phyloP scores from a whole-genome alignment of 495 filamentous ascomycete species.

The Terfezia boudieri region DNA sequence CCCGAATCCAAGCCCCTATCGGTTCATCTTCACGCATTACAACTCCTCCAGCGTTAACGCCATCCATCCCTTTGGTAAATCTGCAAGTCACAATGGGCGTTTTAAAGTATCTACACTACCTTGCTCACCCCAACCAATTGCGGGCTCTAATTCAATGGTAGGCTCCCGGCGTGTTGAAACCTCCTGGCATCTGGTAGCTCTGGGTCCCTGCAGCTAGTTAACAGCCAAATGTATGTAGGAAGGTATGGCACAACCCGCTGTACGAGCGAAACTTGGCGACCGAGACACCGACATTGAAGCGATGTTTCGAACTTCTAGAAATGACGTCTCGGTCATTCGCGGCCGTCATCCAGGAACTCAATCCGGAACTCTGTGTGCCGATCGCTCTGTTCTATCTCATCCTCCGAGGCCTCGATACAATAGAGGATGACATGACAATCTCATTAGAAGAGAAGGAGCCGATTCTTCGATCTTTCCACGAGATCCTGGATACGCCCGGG shows the following conservation, averaged over 20 bases:
- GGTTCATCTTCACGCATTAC: background rate
- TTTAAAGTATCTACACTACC: conserved; percentile 46
- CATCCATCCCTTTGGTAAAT: no score
- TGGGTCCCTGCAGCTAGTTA: background rate
- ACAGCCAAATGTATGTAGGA: conserved; percentile 32
- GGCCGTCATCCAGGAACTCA: conserved; percentile 82
- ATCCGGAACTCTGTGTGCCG: conserved; percentile 77
- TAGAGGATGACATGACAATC: conserved; percentile 97
- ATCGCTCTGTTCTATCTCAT: conserved; percentile 85
- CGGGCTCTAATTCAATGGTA: conserved; percentile 87
- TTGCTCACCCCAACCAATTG: conserved; percentile 55
- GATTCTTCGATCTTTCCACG: conserved; percentile 57
- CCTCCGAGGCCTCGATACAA: conserved; percentile 77
- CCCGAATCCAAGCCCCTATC: background rate
- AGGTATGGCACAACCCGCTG: conserved; percentile 84
- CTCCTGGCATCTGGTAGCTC: background rate
- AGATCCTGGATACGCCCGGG: conserved; percentile 53
- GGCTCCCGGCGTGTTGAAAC: background rate
- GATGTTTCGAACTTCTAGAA: conserved; percentile 72
- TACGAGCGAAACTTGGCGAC: conserved; percentile 58
- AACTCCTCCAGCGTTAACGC: no score
- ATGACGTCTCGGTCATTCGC: conserved; percentile 82
- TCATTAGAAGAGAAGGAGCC: conserved; percentile 61
- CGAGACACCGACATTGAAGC: conserved; percentile 46
- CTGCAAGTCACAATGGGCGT: conserved; percentile 16